Evolutionary conservation across 2,329 filamentous ascomycete species (phyloP).

Genomic region (Lasiodiplodia sp.): DNA sequence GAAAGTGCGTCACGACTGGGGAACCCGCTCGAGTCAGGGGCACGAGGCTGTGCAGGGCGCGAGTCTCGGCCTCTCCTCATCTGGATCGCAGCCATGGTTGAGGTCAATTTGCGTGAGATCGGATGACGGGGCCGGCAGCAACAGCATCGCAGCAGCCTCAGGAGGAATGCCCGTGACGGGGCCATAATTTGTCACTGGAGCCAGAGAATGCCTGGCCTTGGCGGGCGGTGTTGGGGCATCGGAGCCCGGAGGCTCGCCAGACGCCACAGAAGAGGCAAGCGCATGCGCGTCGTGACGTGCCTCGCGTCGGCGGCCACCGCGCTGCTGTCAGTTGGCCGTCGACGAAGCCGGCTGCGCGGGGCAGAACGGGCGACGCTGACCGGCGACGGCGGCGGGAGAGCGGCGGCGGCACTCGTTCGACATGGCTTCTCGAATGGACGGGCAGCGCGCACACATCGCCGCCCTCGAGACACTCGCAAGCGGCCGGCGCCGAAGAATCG

Average conservation of each 20-base stretch:
- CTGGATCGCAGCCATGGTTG: constrained; percentile 25
- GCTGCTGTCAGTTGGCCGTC: background rate
- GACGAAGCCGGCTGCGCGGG: constrained; percentile 9
- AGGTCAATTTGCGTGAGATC: constrained; percentile 27
- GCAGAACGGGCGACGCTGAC: constrained; percentile 9
- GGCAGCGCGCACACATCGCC: constrained; percentile 19
- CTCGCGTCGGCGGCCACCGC: background rate
- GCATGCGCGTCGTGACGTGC: constrained; percentile 18
- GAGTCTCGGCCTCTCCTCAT: constrained; percentile 18
- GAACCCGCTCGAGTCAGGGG: constrained; percentile 22
- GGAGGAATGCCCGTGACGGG: constrained; percentile 20
- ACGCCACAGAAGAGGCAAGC: constrained; percentile 14
- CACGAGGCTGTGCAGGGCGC: constrained; percentile 25
- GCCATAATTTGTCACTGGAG: constrained; percentile 24
- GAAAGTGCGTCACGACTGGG: constrained; percentile 25
- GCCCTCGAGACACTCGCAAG: constrained; percentile 26
- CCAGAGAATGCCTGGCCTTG: constrained; percentile 25
- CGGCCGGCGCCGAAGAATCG: constrained; percentile 25
- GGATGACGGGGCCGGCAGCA: constrained; percentile 20
- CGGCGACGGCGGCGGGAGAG: constrained; percentile 17
- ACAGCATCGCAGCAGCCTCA: constrained; percentile 5
- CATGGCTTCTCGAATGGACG: constrained; percentile 14
- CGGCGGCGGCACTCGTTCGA: constrained; percentile 16
- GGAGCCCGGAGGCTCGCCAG: constrained; percentile 15
- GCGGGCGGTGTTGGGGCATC: constrained; percentile 22